Evolutionary conservation across 2,329 filamentous ascomycete genomes (phyloP), one percentile per base, ranked within the genome.

Genomic region (Plenodomus tracheiphilus): DNA sequence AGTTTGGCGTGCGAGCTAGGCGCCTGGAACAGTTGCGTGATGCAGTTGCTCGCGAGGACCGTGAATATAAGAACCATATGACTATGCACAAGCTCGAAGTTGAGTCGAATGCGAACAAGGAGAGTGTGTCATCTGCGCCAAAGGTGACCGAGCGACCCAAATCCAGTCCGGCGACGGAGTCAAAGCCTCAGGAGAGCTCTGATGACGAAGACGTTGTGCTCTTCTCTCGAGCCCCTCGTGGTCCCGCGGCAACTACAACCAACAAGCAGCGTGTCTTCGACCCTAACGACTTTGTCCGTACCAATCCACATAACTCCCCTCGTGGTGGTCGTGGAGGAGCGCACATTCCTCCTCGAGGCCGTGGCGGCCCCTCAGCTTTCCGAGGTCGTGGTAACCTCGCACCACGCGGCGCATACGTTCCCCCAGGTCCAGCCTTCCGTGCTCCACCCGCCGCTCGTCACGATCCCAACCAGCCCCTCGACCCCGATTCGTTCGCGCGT

Each of bases 1-100:
- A 77, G 19, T 80, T 80, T 46, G 77, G 78, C 51, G 76, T 80
- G 39, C 74, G 76, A 32, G 72, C 70, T 28, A 80, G 79, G 68
- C 74, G 75, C 43, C 66, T 80, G 7, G 76, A 79, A 59, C 76
- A 80, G 53, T 69, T 80, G 10, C 74, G 77, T 8, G 77, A 79
- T 51, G 75, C 75, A 22, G 71, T 80, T 18, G 72, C 71, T 17
- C 72, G 77, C 38, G 77, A 80, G 56, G 77, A 79, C 28, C 74
- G 77, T 36, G 77, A 79, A 50, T 75, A 70, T 61, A 74, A 72
- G 46, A 74, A 74, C 50, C 70, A 72, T 42, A 43, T 72, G 45
- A 65, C 68, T 19, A 59, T 73, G 32, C 64, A 69, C 47, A 73
- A 69, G 55, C 66, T 71, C 41, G 72, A 75, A 47, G 62, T 61